These are phyloP conservation scores for Magnaporthales sp. DNA, from an alignment of 2,329 filamentous ascomycete genomes.

Conservation along the genomic window DNA sequence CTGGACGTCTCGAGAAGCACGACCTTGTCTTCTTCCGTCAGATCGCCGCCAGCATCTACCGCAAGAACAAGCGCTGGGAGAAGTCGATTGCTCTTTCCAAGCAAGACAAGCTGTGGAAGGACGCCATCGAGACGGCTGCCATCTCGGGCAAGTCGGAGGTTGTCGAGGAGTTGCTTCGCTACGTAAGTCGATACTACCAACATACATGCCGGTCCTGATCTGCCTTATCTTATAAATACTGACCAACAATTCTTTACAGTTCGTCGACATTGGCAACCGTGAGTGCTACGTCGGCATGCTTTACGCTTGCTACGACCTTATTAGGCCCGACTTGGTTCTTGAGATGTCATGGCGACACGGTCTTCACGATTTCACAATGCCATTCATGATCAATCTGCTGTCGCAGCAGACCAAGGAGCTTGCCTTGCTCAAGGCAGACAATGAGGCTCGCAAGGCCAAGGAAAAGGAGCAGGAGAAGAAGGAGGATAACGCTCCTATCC, in stretches of 20 bases:
- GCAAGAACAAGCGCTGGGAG: slow-evolving; percentile 99
- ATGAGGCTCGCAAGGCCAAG: slow-evolving; percentile 51
- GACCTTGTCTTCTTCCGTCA: slow-evolving; percentile 99
- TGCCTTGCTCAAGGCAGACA: slow-evolving; percentile 81
- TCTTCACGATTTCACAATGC: slow-evolving; percentile 96
- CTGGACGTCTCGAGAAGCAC: slow-evolving; percentile 89
- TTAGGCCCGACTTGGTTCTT: slow-evolving; percentile 84
- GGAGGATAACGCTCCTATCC: slow-evolving; percentile 88
- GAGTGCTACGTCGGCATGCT: slow-evolving; percentile 99
- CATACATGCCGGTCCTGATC: neutral
- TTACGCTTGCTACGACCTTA: slow-evolving; percentile 95
- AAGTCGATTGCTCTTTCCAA: slow-evolving; percentile 97
- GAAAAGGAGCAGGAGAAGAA: slow-evolving; percentile 56
- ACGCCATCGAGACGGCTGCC: slow-evolving; percentile 95
- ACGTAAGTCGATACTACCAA: slow-evolving; percentile 58
- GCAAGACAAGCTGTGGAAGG: slow-evolving; percentile 99
- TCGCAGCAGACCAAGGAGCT: slow-evolving; percentile 85
- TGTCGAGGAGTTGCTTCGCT: slow-evolving; percentile 90
- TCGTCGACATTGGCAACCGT: slow-evolving; percentile 96
- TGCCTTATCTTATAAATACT: neutral
- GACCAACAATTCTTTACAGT: slow-evolving; percentile 52
- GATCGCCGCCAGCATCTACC: slow-evolving; percentile 96
- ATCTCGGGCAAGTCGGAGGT: slow-evolving; percentile 85
- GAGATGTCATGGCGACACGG: slow-evolving; percentile 96
- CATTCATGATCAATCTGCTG: slow-evolving; percentile 98